These are phyloP conservation scores for Paxillus involutus DNA, from an alignment of 768 basidiomycete genomes.

Conservation along the genomic window DNA sequence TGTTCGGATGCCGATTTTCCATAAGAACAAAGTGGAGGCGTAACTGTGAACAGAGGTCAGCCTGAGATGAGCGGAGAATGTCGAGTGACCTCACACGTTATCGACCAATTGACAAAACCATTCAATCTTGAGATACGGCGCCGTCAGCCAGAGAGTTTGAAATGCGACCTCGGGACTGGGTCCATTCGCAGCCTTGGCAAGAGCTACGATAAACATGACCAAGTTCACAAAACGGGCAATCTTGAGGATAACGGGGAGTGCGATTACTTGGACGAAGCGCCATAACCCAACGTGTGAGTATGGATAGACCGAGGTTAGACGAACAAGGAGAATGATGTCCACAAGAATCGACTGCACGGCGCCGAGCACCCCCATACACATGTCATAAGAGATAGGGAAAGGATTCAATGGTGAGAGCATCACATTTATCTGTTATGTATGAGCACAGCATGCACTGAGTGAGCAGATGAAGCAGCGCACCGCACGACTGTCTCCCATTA, in stretches of 20 bases:
- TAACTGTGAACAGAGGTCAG: slow-evolving; percentile 3
- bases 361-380: slow-evolving; percentile 20
- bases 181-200: slow-evolving; percentile 14
- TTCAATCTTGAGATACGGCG: slow-evolving; percentile 22
- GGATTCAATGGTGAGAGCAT: slow-evolving; percentile 14
- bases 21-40: slow-evolving; percentile 16
- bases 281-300: not conserved
- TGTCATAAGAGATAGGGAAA: slow-evolving; percentile 13
- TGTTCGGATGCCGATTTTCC: slow-evolving; percentile 1
- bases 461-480: not conserved
- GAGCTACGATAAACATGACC: slow-evolving; percentile 14
- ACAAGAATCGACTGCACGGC: slow-evolving; percentile 15
- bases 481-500: slow-evolving; percentile 10
- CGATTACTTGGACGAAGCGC: slow-evolving; percentile 6
- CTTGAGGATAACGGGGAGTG: slow-evolving; percentile 12
- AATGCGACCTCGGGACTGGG: slow-evolving; percentile 4
- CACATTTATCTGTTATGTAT: slow-evolving; percentile 10
- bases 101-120: slow-evolving; percentile 20
- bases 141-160: slow-evolving; percentile 7
- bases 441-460: not conserved
- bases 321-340: slow-evolving; percentile 15
- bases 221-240: slow-evolving; percentile 13
- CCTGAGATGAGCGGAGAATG: not conserved
- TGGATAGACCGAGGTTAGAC: slow-evolving; percentile 13
- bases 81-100: slow-evolving; percentile 8